Evolutionary conservation across 768 basidiomycete genomes (phyloP).

Genomic region (Leccinum disarticulatum): DNA sequence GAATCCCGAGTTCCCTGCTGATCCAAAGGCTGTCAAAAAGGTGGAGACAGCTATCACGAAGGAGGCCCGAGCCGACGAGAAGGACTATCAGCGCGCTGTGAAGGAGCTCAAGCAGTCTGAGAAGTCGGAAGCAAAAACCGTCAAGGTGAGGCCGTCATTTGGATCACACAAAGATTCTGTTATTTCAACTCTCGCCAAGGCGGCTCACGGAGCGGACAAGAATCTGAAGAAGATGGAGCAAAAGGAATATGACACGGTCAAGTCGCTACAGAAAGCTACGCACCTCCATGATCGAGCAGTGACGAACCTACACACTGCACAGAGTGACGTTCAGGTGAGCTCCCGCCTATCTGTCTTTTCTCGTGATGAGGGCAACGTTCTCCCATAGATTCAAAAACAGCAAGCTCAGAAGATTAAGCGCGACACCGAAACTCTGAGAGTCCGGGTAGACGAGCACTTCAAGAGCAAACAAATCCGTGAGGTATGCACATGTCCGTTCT

Average conservation of each 20-base stretch:
- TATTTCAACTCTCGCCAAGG: constrained; percentile 28
- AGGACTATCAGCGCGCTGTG: constrained; percentile 48
- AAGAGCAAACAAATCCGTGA: constrained; percentile 23
- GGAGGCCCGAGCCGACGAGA: constrained; percentile 54
- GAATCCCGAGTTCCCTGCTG: constrained; percentile 19
- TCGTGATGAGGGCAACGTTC: not conserved
- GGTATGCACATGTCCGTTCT: constrained; percentile 12
- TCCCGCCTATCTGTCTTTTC: not conserved
- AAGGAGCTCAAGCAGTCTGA: constrained; percentile 55
- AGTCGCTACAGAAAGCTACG: constrained; percentile 51
- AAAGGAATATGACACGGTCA: constrained; percentile 50
- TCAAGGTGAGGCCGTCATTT: constrained; percentile 41
- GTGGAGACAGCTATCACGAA: constrained; percentile 45
- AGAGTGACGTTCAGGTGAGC: constrained; percentile 45
- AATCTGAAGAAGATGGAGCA: constrained; percentile 47
- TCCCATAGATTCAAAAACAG: constrained; percentile 26
- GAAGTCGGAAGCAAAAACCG: constrained; percentile 50
- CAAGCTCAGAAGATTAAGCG: constrained; percentile 20
- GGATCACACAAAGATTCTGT: not conserved
- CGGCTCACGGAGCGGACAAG: constrained; percentile 47
- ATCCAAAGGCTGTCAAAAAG: constrained; percentile 35
- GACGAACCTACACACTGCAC: constrained; percentile 41
- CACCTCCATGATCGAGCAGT: constrained; percentile 52
- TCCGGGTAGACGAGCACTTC: constrained; percentile 21
- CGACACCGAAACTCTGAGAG: constrained; percentile 19